Evolutionary conservation across 768 basidiomycete species (phyloP).

Genomic region (Obba rivulosa): DNA sequence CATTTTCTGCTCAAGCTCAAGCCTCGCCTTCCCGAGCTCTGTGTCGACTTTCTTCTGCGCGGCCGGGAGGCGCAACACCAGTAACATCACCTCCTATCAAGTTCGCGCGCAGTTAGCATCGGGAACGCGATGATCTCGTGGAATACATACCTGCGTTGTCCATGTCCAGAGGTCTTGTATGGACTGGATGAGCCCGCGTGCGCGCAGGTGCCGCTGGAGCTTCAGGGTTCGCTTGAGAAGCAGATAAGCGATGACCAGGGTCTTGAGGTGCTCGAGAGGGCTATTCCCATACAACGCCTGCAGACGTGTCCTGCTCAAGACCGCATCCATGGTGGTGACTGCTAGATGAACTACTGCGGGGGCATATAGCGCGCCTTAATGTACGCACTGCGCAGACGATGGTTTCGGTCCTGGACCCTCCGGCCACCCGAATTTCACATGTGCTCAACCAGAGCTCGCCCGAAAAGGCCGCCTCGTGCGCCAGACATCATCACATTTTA

Average conservation of each 20-base stretch:
- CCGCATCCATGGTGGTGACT: too few species aligned
- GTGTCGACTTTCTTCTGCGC: slow-evolving; percentile 52
- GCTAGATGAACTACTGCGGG: too few species aligned
- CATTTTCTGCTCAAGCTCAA: slow-evolving; percentile 62
- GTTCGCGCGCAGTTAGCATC: background rate
- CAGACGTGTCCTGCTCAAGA: too few species aligned
- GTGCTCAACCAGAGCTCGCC: too few species aligned
- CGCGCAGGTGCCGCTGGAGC: slow-evolving; percentile 56
- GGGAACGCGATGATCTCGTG: background rate
- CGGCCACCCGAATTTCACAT: too few species aligned
- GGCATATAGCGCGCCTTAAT: too few species aligned
- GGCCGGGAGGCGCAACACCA: slow-evolving; percentile 58
- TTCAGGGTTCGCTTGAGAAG: slow-evolving; percentile 46
- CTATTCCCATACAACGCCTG: slow-evolving; percentile 8
- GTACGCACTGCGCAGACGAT: slow-evolving; percentile 3
- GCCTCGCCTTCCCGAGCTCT: slow-evolving; percentile 60
- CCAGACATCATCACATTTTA: too few species aligned
- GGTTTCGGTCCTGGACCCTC: background rate
- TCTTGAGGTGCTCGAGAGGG: slow-evolving; percentile 44
- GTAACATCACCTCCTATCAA: slow-evolving; percentile 45
- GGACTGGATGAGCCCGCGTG: slow-evolving; percentile 49
- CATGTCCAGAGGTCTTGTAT: slow-evolving; percentile 48
- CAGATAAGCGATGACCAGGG: slow-evolving; percentile 54
- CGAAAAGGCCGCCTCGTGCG: too few species aligned
- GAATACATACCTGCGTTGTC: slow-evolving; percentile 46